phyloP scores from a whole-genome alignment of 257 asterid species.

The Fraxinus americana region DNA sequence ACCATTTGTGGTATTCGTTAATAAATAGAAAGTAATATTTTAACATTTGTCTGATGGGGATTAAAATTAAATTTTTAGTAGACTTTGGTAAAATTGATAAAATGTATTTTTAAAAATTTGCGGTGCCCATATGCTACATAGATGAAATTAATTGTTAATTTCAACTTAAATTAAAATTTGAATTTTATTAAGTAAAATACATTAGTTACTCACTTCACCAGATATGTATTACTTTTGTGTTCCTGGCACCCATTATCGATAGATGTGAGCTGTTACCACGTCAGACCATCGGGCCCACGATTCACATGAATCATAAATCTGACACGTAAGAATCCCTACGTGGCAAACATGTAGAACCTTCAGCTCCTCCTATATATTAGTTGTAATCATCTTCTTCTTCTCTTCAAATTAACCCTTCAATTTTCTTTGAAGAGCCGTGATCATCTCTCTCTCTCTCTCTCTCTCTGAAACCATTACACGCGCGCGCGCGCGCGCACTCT shows the following conservation, averaged over 20 bases:
- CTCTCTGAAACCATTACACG: background rate
- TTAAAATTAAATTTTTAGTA: too few species aligned
- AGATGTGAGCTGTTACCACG: slow-evolving; percentile 17
- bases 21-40: too few species aligned
- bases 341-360: background rate
- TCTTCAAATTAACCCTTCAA: background rate
- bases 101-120: too few species aligned
- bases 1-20: too few species aligned
- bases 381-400: background rate
- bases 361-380: background rate
- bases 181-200: too few species aligned
- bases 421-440: background rate
- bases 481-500: accelerated
- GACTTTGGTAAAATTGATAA: too few species aligned
- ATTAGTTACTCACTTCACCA: background rate
- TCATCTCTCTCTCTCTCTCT: background rate
- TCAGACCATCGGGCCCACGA: slow-evolving; percentile 58
- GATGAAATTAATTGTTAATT: too few species aligned
- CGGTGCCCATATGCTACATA: too few species aligned
- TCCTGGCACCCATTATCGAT: slow-evolving; percentile 26
- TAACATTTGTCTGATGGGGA: too few species aligned
- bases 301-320: slow-evolving; percentile 13
- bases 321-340: slow-evolving; percentile 22
- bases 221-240: background rate
- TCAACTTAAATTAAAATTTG: too few species aligned